Evolutionary conservation across 371 early-diverging fungal genomes (phyloP), one percentile per base, ranked within the genome.

Genomic region (Nematocida parisii): DNA sequence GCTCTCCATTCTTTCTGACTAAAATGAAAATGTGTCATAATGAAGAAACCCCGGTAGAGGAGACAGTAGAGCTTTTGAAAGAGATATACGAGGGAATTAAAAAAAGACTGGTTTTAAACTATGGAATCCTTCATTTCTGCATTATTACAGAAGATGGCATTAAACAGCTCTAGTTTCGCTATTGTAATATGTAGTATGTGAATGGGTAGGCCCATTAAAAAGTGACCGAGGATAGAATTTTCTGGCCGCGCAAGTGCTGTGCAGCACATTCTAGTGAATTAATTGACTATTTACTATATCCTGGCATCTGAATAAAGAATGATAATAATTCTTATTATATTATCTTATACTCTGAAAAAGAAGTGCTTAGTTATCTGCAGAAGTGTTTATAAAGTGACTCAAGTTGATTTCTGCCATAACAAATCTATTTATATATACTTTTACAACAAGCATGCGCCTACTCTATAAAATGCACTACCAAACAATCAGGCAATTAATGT

Each of bases 71-170:
- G 3, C 52, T 74, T 11, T 70, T 85, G 18, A 52, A 82, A 40
- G 81, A 84, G 46, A 71, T 75, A 72, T 73, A 72, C 66, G 66
- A 83, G 39, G 80, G 82, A 39, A 27, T 85, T 22, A 85, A 82
- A 71, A 75, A 82, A 55, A 83, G 81, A 56, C 47, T 83, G 15
- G 81, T 83, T 24, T 42, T 83, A 20, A 72, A 47, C 46, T 61
- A 77, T 55, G 66, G 68, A 9, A 66, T 47, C 15, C 66, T 84
- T 20, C 72, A 82, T 61, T 40, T 85, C 15, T 73, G 71, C 54
- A 57, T 74, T 56, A 72, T 85, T 42, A 81, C 67, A 61, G 42
- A 72, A 7, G 56, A 81, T 5, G 80, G 80, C 5, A 68, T 67
- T 15, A 33, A 39, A 2, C 44, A 45, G n/a, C 7, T 44, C 45